phyloP scores from a whole-genome alignment of 176 grass and related monocot genomes.

The Bothriochloa decipiens region DNA sequence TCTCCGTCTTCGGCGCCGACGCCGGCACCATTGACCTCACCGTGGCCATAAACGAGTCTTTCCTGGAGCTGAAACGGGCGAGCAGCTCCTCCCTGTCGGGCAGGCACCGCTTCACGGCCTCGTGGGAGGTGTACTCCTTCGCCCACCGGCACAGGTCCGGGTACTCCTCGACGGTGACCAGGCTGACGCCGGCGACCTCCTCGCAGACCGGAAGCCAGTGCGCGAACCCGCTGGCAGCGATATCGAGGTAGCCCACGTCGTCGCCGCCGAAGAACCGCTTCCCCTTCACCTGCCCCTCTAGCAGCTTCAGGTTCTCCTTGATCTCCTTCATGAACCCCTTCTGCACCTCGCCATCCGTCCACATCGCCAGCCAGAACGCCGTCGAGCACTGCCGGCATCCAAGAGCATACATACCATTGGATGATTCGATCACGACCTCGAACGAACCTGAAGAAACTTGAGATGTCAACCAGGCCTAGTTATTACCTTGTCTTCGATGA shows the following conservation, averaged over 20 bases:
- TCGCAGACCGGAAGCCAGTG: constrained; percentile 43
- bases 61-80: constrained; percentile 27
- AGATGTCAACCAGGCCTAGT: not conserved
- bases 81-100: constrained; percentile 44
- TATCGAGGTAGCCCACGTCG: constrained; percentile 46
- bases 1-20: not conserved
- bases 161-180: constrained; percentile 39
- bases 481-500: constrained; percentile 21
- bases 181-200: constrained; percentile 55
- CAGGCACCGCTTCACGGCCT: constrained; percentile 31
- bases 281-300: constrained; percentile 27
- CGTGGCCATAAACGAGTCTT: not conserved
- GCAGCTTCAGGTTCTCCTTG: constrained; percentile 32
- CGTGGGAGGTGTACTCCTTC: constrained; percentile 11
- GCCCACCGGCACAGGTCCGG: constrained; percentile 50
- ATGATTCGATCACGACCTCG: not conserved
- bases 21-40: not conserved
- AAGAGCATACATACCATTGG: not conserved
- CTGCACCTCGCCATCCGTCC: constrained; percentile 59
- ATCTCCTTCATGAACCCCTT: constrained; percentile 35
- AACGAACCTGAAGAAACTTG: not conserved
- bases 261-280: constrained; percentile 69
- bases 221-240: constrained; percentile 43
- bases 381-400: constrained; percentile 17
- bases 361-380: constrained; percentile 53